Percentiles rank a stretch among this genome's conserved stretches.
These are phyloP conservation scores for Peziza echinospora DNA, from an alignment of 495 filamentous ascomycete genomes.

Conservation along the genomic window DNA sequence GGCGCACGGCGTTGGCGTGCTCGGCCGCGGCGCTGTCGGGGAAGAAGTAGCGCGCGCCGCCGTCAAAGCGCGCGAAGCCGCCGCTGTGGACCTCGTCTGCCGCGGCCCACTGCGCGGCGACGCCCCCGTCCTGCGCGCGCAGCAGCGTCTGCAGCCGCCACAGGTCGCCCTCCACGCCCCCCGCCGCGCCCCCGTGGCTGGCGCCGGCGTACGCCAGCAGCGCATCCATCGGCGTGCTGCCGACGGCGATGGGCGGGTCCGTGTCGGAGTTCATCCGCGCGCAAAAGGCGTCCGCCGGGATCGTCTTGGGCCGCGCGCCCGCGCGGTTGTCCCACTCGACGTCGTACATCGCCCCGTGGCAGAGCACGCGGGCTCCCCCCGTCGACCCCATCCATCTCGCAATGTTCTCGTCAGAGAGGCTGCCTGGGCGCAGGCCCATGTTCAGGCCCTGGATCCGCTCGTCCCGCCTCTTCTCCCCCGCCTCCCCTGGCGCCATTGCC, in stretches of 20 bases:
- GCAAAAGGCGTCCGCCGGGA: slow-evolving; percentile 18
- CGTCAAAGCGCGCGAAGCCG: slow-evolving; percentile 14
- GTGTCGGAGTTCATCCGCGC: slow-evolving; percentile 12
- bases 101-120: slow-evolving; percentile 20
- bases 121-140: slow-evolving; percentile 18
- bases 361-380: slow-evolving; percentile 10
- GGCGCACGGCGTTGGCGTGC: neutral
- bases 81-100: slow-evolving; percentile 19
- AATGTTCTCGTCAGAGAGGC: neutral
- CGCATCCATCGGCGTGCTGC: slow-evolving; percentile 28
- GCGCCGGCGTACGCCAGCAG: slow-evolving; percentile 21
- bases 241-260: slow-evolving; percentile 21
- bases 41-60: slow-evolving; percentile 18
- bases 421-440: slow-evolving; percentile 1
- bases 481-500: neutral
- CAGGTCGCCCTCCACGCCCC: slow-evolving; percentile 9
- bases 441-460: neutral
- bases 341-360: slow-evolving; percentile 29
- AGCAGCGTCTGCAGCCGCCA: slow-evolving; percentile 16
- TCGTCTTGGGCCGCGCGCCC: slow-evolving; percentile 9
- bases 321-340: slow-evolving; percentile 21
- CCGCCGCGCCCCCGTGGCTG: slow-evolving; percentile 6
- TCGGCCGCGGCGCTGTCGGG: slow-evolving; percentile 3
- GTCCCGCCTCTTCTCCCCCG: neutral
- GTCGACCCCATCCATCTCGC: neutral